Conservation (phyloP, 1,139 yeast genomes). For the Debaryomyces sp. region DNA sequence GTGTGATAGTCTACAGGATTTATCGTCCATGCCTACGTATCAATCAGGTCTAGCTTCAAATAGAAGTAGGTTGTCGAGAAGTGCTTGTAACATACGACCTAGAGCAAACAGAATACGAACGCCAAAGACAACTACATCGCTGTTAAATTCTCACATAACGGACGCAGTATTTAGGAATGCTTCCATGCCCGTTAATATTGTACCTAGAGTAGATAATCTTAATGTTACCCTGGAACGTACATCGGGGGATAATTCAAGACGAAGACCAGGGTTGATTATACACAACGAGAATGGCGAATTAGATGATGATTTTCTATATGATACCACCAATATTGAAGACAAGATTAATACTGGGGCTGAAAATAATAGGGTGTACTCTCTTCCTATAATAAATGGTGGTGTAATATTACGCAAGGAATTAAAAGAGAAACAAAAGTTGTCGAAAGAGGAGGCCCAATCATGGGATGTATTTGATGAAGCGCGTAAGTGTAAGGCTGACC, state of each 20-base stretch:
- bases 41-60: neutral
- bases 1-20: constrained; percentile 43
- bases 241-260: neutral
- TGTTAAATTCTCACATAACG: neutral
- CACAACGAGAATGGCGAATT: constrained; percentile 37
- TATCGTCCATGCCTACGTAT: constrained; percentile 12
- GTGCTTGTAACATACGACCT: neutral
- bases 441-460: constrained; percentile 40
- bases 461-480: constrained; percentile 46
- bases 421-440: constrained; percentile 29
- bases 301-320: constrained; percentile 38
- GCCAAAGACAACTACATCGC: constrained; percentile 1
- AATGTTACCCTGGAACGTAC: neutral
- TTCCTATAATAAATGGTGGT: constrained; percentile 43
- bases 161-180: neutral
- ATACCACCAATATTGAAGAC: constrained; percentile 14
- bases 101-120: constrained; percentile 5
- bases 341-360: constrained; percentile 7
- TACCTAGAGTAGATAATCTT: neutral
- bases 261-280: constrained; percentile 26
- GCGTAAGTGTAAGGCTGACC: constrained; percentile 14
- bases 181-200: neutral
- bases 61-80: neutral
- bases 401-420: constrained; percentile 40
- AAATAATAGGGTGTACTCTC: constrained; percentile 8